Evolutionary conservation across 2,329 filamentous ascomycete species (phyloP).

Genomic region (Diplocarpon rosae): DNA sequence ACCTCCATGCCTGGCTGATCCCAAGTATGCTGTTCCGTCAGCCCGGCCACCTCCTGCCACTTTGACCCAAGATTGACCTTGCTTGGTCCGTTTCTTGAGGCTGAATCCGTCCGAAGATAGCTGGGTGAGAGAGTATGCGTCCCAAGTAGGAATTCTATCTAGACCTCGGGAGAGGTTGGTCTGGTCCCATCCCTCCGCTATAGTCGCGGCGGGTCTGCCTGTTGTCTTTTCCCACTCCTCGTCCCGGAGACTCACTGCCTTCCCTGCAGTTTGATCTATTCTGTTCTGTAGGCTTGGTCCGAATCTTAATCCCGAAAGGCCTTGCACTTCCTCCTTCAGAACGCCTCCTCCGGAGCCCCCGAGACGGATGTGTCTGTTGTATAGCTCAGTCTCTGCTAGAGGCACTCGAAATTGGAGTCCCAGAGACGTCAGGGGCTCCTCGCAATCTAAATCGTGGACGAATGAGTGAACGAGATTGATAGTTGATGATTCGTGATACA

Average conservation of each 20-base stretch:
- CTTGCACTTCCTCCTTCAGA: slow-evolving; percentile 46
- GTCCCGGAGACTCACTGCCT: too few relatives aligned
- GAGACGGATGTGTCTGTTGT: slow-evolving; percentile 40
- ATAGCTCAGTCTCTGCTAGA: background rate
- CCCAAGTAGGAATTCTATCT: slow-evolving; percentile 47
- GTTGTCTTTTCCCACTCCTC: slow-evolving; percentile 24
- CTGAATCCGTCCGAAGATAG: slow-evolving; percentile 49
- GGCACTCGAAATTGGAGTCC: slow-evolving; percentile 1
- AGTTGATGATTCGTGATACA: background rate
- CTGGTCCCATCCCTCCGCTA: slow-evolving; percentile 35
- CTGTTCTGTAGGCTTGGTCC: slow-evolving; percentile 41
- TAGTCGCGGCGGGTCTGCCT: slow-evolving; percentile 33
- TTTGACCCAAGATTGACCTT: slow-evolving; percentile 45
- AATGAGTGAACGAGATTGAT: slow-evolving; percentile 3
- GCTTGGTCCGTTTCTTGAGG: slow-evolving; percentile 47
- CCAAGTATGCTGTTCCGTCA: slow-evolving; percentile 46
- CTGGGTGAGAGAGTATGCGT: slow-evolving; percentile 45
- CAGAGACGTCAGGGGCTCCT: background rate
- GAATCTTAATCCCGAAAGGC: slow-evolving; percentile 45
- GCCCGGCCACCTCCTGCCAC: slow-evolving; percentile 45
- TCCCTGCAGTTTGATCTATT: slow-evolving; percentile 30
- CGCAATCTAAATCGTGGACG: slow-evolving; percentile 1
- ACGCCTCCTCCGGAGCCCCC: slow-evolving; percentile 43
- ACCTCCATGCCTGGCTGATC: slow-evolving; percentile 43
- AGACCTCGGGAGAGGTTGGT: slow-evolving; percentile 34